A percentile compares a stretch with the other conserved stretches of the same genome.
Evolutionary conservation across 805 yeast species (phyloP).

Genomic region (Candida hungchunana): DNA sequence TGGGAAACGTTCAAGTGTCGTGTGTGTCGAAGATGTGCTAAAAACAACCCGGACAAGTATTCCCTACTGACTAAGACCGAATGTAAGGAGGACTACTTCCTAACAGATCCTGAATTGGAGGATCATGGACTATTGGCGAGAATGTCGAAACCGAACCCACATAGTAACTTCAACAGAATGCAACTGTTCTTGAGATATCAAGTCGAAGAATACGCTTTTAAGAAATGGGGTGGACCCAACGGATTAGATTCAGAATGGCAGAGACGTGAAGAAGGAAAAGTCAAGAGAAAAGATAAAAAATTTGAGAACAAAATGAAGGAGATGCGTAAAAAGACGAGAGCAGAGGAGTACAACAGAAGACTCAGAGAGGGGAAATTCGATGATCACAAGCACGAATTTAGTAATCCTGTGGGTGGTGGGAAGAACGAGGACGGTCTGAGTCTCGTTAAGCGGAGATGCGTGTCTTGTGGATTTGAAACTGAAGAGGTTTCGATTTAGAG

Average conservation of each 20-base stretch:
- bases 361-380: slow-evolving; percentile 55
- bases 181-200: slow-evolving; percentile 86
- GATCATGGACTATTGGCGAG: slow-evolving; percentile 67
- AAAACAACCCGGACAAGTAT: slow-evolving; percentile 78
- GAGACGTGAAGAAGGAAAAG: slow-evolving; percentile 66
- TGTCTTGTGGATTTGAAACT: slow-evolving; percentile 77
- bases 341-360: slow-evolving; percentile 79
- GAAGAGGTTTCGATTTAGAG: slow-evolving; percentile 57
- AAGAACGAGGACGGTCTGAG: slow-evolving; percentile 36
- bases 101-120: slow-evolving; percentile 88
- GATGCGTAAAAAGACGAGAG: slow-evolving; percentile 89
- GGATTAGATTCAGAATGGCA: slow-evolving; percentile 92
- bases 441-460: slow-evolving; percentile 57
- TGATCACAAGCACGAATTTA: slow-evolving; percentile 74
- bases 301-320: slow-evolving; percentile 75
- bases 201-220: slow-evolving; percentile 88
- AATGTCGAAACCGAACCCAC: slow-evolving; percentile 91
- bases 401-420: slow-evolving; percentile 47
- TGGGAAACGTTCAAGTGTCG: slow-evolving; percentile 63
- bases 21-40: slow-evolving; percentile 78
- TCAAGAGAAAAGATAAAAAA: slow-evolving; percentile 70
- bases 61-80: slow-evolving; percentile 92
- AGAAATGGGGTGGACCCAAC: slow-evolving; percentile 92
- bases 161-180: slow-evolving; percentile 86
- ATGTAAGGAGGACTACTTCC: slow-evolving; percentile 83